These are phyloP conservation scores for Fagus sylvatica DNA, from an alignment of 306 rosid genomes.

Conservation along the genomic window DNA sequence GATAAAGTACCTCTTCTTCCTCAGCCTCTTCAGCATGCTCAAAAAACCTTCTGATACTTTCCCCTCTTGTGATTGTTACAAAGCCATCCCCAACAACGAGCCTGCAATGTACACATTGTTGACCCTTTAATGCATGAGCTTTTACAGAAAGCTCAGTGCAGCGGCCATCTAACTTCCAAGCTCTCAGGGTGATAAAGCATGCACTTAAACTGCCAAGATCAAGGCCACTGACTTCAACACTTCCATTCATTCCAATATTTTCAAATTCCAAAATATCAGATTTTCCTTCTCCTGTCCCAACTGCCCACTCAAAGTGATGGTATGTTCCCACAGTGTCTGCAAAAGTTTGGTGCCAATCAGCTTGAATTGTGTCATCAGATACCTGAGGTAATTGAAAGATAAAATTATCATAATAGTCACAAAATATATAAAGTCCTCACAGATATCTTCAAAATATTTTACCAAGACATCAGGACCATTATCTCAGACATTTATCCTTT, in stretches of 20 bases:
- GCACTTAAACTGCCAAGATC: constrained; percentile 80
- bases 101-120: constrained; percentile 94
- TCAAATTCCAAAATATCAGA: constrained; percentile 89
- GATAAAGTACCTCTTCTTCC: constrained; percentile 90
- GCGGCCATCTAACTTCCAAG: constrained; percentile 94
- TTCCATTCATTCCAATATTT: constrained; percentile 87
- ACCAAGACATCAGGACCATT: constrained; percentile 14
- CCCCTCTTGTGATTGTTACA: constrained; percentile 91
- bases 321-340: constrained; percentile 77
- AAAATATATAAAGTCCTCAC: constrained; percentile 14
- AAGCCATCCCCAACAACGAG: constrained; percentile 88
- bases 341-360: constrained; percentile 93
- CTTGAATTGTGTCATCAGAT: constrained; percentile 74
- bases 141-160: constrained; percentile 89
- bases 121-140: constrained; percentile 93
- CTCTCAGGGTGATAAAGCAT: constrained; percentile 86
- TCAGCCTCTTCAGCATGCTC: constrained; percentile 99
- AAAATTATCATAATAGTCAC: constrained; percentile 18
- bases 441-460: constrained; percentile 1
- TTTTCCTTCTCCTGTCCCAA: constrained; percentile 97
- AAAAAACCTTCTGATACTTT: constrained; percentile 83
- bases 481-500: constrained; percentile 5
- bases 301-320: constrained; percentile 99
- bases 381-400: constrained; percentile 55
- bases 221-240: constrained; percentile 73